A percentile compares a stretch with the other conserved stretches of the same genome.
phyloP scores from a whole-genome alignment of 192 early-diverging fungal genomes.

The Coemansia sp. region DNA sequence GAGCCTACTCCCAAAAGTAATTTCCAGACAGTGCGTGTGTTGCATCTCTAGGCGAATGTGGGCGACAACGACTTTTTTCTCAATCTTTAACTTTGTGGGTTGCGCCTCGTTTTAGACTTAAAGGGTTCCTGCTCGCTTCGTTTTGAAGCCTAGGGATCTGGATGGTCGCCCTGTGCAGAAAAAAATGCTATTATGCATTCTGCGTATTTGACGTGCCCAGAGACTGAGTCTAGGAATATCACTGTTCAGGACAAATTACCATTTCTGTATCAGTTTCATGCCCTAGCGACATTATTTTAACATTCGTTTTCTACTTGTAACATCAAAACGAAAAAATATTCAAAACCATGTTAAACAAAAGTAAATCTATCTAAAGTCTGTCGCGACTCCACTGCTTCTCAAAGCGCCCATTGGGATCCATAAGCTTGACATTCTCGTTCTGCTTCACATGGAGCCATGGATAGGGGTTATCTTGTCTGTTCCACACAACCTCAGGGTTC shows the following conservation, averaged over 20 bases:
- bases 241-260: slow-evolving; percentile 17
- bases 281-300: slow-evolving; percentile 33
- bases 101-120: slow-evolving; percentile 35
- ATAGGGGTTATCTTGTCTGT: slow-evolving; percentile 51
- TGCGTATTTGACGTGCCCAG: slow-evolving; percentile 10
- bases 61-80: slow-evolving; percentile 3
- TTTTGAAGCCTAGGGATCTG: not conserved
- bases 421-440: slow-evolving; percentile 55
- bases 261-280: slow-evolving; percentile 38
- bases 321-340: not conserved
- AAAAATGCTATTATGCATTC: not conserved
- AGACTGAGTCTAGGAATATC: slow-evolving; percentile 41
- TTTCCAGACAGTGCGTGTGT: not conserved
- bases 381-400: slow-evolving; percentile 53
- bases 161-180: not conserved
- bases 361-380: slow-evolving; percentile 22
- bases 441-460: slow-evolving; percentile 56
- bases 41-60: not conserved
- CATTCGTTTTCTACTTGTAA: slow-evolving; percentile 4
- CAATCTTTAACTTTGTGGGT: slow-evolving; percentile 5
- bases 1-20: slow-evolving; percentile 23
- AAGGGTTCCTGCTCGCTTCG: slow-evolving; percentile 2
- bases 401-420: slow-evolving; percentile 48
- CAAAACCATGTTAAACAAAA: not conserved
- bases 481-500: slow-evolving; percentile 55